Evolutionary conservation across 2,329 filamentous ascomycete species (phyloP).

Genomic region (Acarospora socialis): DNA sequence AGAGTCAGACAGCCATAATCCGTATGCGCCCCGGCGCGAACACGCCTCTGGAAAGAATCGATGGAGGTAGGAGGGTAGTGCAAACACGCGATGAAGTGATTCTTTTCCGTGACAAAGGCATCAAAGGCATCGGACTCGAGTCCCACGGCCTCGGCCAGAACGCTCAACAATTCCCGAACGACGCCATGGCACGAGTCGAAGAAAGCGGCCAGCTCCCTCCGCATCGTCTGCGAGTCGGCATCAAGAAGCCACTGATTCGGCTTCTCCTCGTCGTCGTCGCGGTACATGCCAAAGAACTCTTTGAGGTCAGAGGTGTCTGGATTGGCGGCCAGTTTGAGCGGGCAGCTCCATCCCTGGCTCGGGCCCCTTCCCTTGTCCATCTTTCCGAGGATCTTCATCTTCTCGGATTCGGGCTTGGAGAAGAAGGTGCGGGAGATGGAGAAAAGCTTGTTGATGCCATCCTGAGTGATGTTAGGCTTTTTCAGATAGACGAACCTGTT

Average conservation of each 20-base stretch:
- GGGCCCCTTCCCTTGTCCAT: not conserved
- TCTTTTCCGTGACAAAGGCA: slow-evolving; percentile 4
- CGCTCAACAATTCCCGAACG: slow-evolving; percentile 2
- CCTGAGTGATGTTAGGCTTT: slow-evolving; percentile 23
- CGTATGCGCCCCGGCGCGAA: slow-evolving; percentile 4
- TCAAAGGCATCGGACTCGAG: slow-evolving; percentile 2
- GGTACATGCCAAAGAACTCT: slow-evolving; percentile 1
- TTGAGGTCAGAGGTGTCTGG: not conserved
- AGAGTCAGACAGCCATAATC: slow-evolving; percentile 7
- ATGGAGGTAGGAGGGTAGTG: slow-evolving; percentile 4
- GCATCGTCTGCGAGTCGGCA: not conserved
- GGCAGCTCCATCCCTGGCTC: slow-evolving; percentile 2
- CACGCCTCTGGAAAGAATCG: slow-evolving; percentile 5
- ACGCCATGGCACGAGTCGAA: slow-evolving; percentile 6
- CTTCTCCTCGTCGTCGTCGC: not conserved
- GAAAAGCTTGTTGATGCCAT: slow-evolving; percentile 5
- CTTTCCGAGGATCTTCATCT: not conserved
- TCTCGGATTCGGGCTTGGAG: slow-evolving; percentile 2
- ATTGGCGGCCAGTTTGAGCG: not conserved
- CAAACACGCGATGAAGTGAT: slow-evolving; percentile 4
- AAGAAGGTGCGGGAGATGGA: slow-evolving; percentile 2
- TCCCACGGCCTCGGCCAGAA: slow-evolving; percentile 3
- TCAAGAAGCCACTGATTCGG: slow-evolving; percentile 1
- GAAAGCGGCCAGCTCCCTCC: not conserved
- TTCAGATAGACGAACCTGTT: slow-evolving; percentile 31